Percentiles rank a stretch among this genome's conserved stretches.
phyloP scores from a whole-genome alignment of 768 basidiomycete species.

The Russula griseocarnosa region DNA sequence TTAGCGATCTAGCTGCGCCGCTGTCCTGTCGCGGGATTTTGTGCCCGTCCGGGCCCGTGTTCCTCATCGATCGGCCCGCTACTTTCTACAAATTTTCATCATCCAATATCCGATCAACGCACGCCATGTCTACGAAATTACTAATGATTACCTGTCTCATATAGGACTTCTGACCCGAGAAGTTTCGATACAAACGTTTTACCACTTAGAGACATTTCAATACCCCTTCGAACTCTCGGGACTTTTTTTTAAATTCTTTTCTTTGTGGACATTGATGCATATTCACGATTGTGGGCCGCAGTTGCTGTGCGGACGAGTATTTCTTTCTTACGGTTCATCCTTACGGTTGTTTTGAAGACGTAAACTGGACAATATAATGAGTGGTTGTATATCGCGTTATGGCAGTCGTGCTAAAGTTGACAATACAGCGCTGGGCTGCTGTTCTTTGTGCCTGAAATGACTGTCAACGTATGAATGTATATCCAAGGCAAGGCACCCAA shows the following conservation, averaged over 20 bases:
- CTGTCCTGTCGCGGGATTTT: not conserved
- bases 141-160: not conserved
- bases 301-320: not conserved
- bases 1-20: not conserved
- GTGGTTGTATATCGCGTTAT: too few relatives aligned
- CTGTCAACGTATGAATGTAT: too few relatives aligned
- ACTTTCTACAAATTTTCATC: not conserved
- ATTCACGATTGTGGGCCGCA: not conserved
- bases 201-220: not conserved
- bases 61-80: not conserved
- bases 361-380: not conserved
- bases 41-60: too few relatives aligned
- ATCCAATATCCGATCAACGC: not conserved
- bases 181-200: not conserved
- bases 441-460: too few relatives aligned
- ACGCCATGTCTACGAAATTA: constrained; percentile 1
- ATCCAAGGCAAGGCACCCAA: too few relatives aligned
- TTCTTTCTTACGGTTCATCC: not conserved
- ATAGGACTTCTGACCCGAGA: not conserved
- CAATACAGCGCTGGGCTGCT: too few relatives aligned
- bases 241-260: not conserved
- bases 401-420: too few relatives aligned
- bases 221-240: not conserved
- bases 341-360: not conserved
- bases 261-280: not conserved